Conservation (phyloP, 2,329 filamentous ascomycete species). For the Ampelomyces quisqualis region DNA sequence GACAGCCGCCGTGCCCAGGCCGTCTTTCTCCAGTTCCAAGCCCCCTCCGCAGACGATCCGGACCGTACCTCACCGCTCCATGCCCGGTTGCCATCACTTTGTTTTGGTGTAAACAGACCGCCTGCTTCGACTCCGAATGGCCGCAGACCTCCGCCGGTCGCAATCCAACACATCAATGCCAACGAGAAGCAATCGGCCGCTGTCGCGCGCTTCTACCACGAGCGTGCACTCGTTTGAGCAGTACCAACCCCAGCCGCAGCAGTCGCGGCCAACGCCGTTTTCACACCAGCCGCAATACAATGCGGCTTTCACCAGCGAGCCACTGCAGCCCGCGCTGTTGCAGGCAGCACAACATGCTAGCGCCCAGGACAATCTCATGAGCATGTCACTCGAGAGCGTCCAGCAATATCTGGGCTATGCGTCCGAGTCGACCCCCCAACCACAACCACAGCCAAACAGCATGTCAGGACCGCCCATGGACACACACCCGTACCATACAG, state of each 20-base stretch:
- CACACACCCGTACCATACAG: constrained; percentile 29
- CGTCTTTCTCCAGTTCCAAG: too few species aligned
- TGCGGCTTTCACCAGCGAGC: constrained; percentile 29
- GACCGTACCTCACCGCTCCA: not conserved
- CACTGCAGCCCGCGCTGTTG: constrained; percentile 35
- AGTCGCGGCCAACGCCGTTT: constrained; percentile 15
- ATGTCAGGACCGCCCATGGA: constrained; percentile 32
- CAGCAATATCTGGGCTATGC: constrained; percentile 38
- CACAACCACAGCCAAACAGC: constrained; percentile 15
- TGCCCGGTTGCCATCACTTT: constrained; percentile 23
- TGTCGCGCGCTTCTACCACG: constrained; percentile 53
- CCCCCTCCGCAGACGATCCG: too few species aligned
- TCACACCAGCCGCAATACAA: constrained; percentile 31
- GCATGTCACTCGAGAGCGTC: constrained; percentile 35
- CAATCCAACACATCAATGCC: constrained; percentile 51
- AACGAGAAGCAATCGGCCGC: constrained; percentile 47
- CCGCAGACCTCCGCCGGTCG: constrained; percentile 45
- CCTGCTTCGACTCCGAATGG: constrained; percentile 31
- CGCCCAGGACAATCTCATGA: constrained; percentile 36
- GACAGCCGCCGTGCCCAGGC: not conserved
- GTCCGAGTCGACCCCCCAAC: constrained; percentile 20
- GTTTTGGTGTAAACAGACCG: constrained; percentile 41
- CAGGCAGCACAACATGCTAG: constrained; percentile 42
- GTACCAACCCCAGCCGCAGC: constrained; percentile 27
- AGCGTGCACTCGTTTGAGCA: constrained; percentile 48